Evolutionary conservation across 1,284 basidiomycete species (phyloP).

Genomic region (Golubevia pallescens): DNA sequence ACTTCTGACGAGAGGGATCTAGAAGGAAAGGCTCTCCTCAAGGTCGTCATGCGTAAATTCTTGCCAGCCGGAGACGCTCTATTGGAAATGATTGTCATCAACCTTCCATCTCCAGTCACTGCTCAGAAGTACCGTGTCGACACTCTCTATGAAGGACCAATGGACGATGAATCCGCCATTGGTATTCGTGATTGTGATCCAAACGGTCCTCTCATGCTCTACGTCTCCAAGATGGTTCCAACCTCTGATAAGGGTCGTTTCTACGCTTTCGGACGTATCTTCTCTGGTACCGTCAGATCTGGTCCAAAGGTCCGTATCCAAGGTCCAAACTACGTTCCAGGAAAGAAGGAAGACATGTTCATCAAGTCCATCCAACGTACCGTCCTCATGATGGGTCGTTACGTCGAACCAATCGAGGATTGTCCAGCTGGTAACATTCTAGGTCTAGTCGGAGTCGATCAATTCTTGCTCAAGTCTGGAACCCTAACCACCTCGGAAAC

Average conservation of each 20-base stretch:
- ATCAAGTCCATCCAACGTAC: conserved; percentile 65
- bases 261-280: conserved; percentile 65
- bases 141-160: conserved; percentile 64
- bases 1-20: conserved; percentile 63
- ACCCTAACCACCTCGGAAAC: conserved; percentile 62
- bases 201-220: conserved; percentile 65
- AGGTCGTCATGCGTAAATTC: conserved; percentile 65
- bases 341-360: conserved; percentile 65
- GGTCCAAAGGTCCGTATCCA: conserved; percentile 65
- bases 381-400: conserved; percentile 65
- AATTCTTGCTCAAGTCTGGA: conserved; percentile 65
- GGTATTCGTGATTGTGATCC: conserved; percentile 65
- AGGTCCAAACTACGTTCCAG: conserved; percentile 64
- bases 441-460: conserved; percentile 65
- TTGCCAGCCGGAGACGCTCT: conserved; percentile 64
- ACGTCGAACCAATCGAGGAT: conserved; percentile 65
- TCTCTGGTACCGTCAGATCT: conserved; percentile 64
- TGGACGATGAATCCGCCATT: conserved; percentile 64
- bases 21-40: conserved; percentile 65
- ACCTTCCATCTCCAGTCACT: conserved; percentile 64
- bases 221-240: conserved; percentile 65
- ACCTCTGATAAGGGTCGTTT: conserved; percentile 65
- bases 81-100: conserved; percentile 65
- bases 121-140: conserved; percentile 65
- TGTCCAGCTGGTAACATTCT: conserved; percentile 65